Evolutionary conservation across 257 asterid genomes (phyloP), one percentile per base, ranked within the genome.

Genomic region (Jaltomata sinuosa): DNA sequence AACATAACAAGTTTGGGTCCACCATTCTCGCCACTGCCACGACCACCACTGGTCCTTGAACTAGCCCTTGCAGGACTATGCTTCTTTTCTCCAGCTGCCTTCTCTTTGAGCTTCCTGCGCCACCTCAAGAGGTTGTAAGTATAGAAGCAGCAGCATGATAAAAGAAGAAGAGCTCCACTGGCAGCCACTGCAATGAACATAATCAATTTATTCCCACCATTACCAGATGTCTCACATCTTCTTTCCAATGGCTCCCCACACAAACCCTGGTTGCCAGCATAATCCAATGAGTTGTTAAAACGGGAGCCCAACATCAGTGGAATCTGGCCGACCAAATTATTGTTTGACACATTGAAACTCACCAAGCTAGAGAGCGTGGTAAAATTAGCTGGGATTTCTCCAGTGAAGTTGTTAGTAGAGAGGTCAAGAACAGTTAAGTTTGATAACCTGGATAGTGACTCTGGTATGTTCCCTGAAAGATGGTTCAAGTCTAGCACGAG

Each of bases 111-210:
- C 89, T 69, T 94, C 86, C 91, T 92, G 14, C 95, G 94, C 97
- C 97, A 94, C 86, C 88, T 91, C 87, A 94, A 84, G 87, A 92
- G 87, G 84, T 88, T 89, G 87, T 92, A 94, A 67, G 85, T 87
- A 29, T 92, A 94, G 88, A 92, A 91, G 90, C 97, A 93, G 84
- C 96, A 93, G 77, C 93, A 93, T 36, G 94, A 91, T 32, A 91
- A 67, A 86, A 88, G 88, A 52, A 93, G 88, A 83, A 92, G 86
- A 67, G 91, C 88, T 47, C 96, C 97, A 42, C 92, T 89, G 9
- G 95, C 93, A 55, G 94, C 91, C 84, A 92, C 88, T 6, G 96
- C 97, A 82, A 91, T 83, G 40, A 93, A 91, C 87, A 92, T 57
- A 84, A 93, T 89, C 83, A 93, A 80, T 81, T 86, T 87, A 84